These are phyloP conservation scores for Theobroma grandiflorum DNA, from an alignment of 441 rosid species.

Conservation along the genomic window DNA sequence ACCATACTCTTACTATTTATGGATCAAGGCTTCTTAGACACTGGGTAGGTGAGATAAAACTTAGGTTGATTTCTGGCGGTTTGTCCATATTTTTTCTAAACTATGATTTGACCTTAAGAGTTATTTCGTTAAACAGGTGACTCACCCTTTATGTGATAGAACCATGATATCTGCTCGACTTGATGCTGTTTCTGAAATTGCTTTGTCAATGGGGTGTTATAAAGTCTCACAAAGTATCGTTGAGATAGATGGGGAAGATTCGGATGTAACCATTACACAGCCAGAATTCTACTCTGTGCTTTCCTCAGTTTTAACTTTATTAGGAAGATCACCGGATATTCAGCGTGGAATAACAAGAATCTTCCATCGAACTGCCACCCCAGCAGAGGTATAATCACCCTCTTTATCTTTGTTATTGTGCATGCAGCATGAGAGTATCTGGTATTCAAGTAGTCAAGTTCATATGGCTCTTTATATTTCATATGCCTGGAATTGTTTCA, in stretches of 20 bases:
- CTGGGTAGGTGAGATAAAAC: conserved; percentile 69
- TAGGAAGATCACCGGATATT: conserved; percentile 85
- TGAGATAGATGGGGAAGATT: conserved; percentile 47
- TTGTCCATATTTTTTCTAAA: conserved; percentile 21
- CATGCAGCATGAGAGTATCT: not conserved
- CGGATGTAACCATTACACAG: conserved; percentile 44
- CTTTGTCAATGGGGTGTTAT: conserved; percentile 73
- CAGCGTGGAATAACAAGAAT: conserved; percentile 97
- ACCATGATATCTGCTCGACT: conserved; percentile 88
- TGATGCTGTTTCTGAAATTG: conserved; percentile 97
- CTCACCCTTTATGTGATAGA: conserved; percentile 87
- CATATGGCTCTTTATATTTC: not conserved
- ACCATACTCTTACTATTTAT: conserved; percentile 77
- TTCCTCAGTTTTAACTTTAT: conserved; percentile 73
- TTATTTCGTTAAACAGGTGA: conserved; percentile 64
- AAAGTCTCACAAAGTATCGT: conserved; percentile 48
- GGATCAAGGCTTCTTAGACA: conserved; percentile 92
- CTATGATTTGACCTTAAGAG: conserved; percentile 12
- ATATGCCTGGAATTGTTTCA: not conserved
- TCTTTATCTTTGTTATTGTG: conserved; percentile 23
- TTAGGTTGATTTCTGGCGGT: conserved; percentile 17
- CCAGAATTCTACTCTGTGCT: conserved; percentile 62
- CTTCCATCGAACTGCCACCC: conserved; percentile 88
- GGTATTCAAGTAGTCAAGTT: not conserved
- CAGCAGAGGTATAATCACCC: conserved; percentile 70